Evolutionary conservation across 192 early-diverging fungal species (phyloP), one percentile per base, ranked within the genome.

Genomic region (Phlyctochytrium arcticum): DNA sequence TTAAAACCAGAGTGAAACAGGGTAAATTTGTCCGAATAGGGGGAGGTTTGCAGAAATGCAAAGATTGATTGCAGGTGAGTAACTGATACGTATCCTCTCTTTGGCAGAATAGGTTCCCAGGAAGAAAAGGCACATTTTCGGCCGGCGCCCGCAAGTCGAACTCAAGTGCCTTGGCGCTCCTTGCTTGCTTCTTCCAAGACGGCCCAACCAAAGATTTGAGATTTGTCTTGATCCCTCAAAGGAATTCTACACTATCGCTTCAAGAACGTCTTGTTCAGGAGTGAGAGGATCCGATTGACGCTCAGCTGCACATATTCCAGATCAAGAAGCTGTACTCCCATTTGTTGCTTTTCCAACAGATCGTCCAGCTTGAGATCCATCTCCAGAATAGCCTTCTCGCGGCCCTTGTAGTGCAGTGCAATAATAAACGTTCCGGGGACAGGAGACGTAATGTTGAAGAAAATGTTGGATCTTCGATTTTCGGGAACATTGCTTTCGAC

Each of bases 251-350:
- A 53, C 60, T 64, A 75, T 37, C 57, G 69, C 54, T 75, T 78
- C 30, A 88, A 72, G 70, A 97, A 95, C 33, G 84, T 90, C 60
- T 87, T 90, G 67, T 93, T 94, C 54, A 97, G 72, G 56, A 95
- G 76, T 27, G 81, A 74, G 2, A 97, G 79, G 30, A 90, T 82
- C 73, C 82, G 88, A 57, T 76, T 75, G n/a, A 97, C 92, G 58
- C 89, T 90, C 31, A 97, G 79, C 49, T 92, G 89, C 26, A 97
- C 93, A 61, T 93, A 95, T 77, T 95, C 93, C 8, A 97, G 78
- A 71, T 97, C 94, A 23, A 97, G 71, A 23, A 90, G 72, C 53
- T 90, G 75, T 6, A 93, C 87, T 33, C 92, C 91, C 67, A 90
- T 85, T 75, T 94, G 92, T 85, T 97, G 93, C 84, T 92, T 88